A percentile compares a stretch with the other conserved stretches of the same genome.
phyloP scores from a whole-genome alignment of 2,329 filamentous ascomycete species.

The Hymenoscyphus repandus region DNA sequence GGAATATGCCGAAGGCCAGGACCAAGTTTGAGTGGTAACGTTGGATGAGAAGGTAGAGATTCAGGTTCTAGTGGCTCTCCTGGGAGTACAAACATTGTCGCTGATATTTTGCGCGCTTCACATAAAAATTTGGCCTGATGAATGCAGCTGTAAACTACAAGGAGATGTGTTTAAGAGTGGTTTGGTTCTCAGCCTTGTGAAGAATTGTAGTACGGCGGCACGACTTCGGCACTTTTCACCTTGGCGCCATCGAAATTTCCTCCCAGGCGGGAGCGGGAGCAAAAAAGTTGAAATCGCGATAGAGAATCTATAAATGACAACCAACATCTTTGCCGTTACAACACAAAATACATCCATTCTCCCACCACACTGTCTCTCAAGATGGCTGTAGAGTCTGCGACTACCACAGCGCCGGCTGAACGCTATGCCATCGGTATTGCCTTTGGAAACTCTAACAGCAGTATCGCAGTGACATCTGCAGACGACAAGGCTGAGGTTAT shows the following conservation, averaged over 20 bases:
- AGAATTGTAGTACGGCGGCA: neutral
- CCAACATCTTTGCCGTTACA: neutral
- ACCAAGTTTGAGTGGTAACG: slow-evolving; percentile 71
- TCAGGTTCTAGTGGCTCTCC: slow-evolving; percentile 68
- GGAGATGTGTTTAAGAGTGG: too few species aligned
- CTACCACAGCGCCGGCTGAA: slow-evolving; percentile 44
- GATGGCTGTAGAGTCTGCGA: slow-evolving; percentile 28
- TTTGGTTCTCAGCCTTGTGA: slow-evolving; percentile 2
- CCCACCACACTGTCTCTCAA: slow-evolving; percentile 4
- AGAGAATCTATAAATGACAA: slow-evolving; percentile 5
- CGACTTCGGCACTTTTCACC: neutral
- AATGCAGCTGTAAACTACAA: too few species aligned
- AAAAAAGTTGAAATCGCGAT: too few species aligned
- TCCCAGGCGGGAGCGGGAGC: neutral
- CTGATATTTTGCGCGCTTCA: slow-evolving; percentile 13
- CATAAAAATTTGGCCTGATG: too few species aligned
- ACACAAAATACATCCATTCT: neutral
- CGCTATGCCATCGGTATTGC: slow-evolving; percentile 85
- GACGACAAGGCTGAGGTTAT: slow-evolving; percentile 97
- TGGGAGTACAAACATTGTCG: slow-evolving; percentile 66
- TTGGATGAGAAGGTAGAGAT: slow-evolving; percentile 62
- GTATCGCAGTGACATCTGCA: slow-evolving; percentile 86
- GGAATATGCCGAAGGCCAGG: slow-evolving; percentile 79
- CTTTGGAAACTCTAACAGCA: slow-evolving; percentile 98
- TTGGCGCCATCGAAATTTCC: too few species aligned